These are phyloP conservation scores for Epichloe gansuensis DNA, from an alignment of 2,329 filamentous ascomycete species.

Conservation along the genomic window DNA sequence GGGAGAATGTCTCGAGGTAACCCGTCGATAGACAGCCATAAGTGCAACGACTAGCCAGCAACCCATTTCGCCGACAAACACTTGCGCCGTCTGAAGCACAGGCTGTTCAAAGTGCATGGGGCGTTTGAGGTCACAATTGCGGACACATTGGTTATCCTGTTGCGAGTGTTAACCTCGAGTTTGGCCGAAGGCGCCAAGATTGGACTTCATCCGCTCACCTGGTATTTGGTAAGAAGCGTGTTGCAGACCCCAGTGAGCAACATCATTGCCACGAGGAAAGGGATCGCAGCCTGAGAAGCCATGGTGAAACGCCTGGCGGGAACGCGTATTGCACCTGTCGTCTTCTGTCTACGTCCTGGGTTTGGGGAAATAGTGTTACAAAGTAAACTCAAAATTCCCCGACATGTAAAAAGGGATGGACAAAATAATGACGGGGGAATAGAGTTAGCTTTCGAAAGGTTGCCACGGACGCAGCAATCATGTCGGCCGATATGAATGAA, in stretches of 20 bases:
- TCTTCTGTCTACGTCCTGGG: neutral
- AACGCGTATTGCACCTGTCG: neutral
- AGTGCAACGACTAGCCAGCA: conserved; percentile 82
- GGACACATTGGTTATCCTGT: conserved; percentile 92
- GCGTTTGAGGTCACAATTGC: conserved; percentile 65
- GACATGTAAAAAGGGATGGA: neutral
- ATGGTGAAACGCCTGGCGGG: conserved; percentile 30
- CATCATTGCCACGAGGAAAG: conserved; percentile 91
- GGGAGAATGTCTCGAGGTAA: conserved; percentile 30
- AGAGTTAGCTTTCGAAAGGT: neutral
- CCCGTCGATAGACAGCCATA: conserved; percentile 52
- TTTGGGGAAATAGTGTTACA: neutral
- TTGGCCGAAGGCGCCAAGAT: neutral
- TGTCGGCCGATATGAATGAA: neutral
- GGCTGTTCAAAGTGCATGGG: conserved; percentile 79
- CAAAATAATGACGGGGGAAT: neutral
- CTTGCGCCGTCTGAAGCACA: conserved; percentile 90
- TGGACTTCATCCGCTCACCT: conserved; percentile 39
- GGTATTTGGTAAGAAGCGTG: conserved; percentile 91
- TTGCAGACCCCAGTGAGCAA: conserved; percentile 92
- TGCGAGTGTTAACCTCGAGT: neutral
- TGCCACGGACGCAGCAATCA: neutral
- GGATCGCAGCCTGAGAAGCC: conserved; percentile 59
- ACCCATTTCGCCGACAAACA: conserved; percentile 94
- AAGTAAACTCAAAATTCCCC: neutral